These are phyloP conservation scores for Hagleromyces aurorensis DNA, from an alignment of 805 yeast species.

Conservation along the genomic window DNA sequence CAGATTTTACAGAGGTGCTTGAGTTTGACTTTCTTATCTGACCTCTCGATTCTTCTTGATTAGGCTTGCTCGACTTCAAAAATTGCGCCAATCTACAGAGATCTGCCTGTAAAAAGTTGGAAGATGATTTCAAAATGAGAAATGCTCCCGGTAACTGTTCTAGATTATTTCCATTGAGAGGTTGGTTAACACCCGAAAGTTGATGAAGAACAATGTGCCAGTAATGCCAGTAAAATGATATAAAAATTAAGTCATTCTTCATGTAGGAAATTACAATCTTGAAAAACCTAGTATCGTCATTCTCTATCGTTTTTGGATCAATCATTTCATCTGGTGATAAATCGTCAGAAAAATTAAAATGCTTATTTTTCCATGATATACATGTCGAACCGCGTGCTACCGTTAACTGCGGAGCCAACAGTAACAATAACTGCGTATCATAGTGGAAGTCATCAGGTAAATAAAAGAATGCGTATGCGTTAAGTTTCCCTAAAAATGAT, in stretches of 20 bases:
- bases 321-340: conserved; percentile 3
- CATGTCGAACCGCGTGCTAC: conserved; percentile 3
- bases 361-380: conserved; percentile 23
- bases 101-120: conserved; percentile 16
- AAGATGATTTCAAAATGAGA: conserved; percentile 13
- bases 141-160: conserved; percentile 16
- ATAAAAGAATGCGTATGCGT: conserved; percentile 27
- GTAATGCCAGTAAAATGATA: conserved; percentile 29
- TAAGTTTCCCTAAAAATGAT: conserved; percentile 26
- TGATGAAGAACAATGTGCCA: conserved; percentile 21
- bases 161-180: conserved; percentile 3
- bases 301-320: conserved; percentile 9
- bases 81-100: conserved; percentile 12
- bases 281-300: conserved; percentile 15
- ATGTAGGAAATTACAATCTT: conserved; percentile 27
- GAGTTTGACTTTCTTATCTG: conserved; percentile 4
- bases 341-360: conserved; percentile 6
- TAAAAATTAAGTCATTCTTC: conserved; percentile 21
- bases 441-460: conserved; percentile 23
- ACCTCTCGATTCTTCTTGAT: background rate
- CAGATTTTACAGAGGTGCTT: conserved; percentile 2
- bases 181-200: conserved; percentile 1
- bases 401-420: conserved; percentile 8
- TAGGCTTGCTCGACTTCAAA: conserved; percentile 7
- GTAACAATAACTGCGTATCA: conserved; percentile 16